Base-by-base conservation (phyloP, 2,329 filamentous ascomycete genomes). In the Tolypocladium endophyticum region DNA sequence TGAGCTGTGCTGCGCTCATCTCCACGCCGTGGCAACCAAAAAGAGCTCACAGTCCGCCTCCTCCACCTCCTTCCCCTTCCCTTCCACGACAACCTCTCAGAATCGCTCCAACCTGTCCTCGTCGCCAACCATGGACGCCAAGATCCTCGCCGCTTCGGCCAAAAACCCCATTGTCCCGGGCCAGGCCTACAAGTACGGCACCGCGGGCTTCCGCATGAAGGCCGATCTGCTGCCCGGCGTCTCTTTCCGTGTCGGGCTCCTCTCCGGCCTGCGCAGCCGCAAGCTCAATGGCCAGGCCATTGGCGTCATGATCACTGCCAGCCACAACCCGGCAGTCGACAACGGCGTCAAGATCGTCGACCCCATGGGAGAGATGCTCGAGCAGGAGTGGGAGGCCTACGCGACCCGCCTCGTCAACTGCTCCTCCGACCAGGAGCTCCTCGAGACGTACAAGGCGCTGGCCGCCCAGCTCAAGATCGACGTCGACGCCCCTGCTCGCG, bases 331-430 rank as follows among this genome's bases (percentile, higher is more conserved):
- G 23, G 88, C 92, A 39, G 82, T 85, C 67, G 92, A 96, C 76
- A 96, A 96, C 74, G 92, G 92, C 57, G 88, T 96, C 73, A 96
- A 96, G 82, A 85, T 99, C 66, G 91, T 99, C 64, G 94, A 99
- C 74, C 94, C 94, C 16, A 89, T 96, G 87, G 93, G 94, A 65
- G 94, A 97, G 74, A 97, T 97, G 94, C 83, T 96, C 56, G 91
- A 95, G 83, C 87, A 92, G 74, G 89, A 93, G 62, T 99, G 94
- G 94, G 94, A 99, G 77, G 79, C 81, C 43, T 87, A 92, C 73
- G 92, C 92, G 58, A 97, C 94, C 41, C 83, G 83, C 68, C 86
- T 99, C 63, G 92, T 96, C 71, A 99, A 99, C 75, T 87, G 89
- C 63, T 77, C 85, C 23, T 84, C 83, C 62, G 87, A 96, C 68